Percentiles rank a stretch among this genome's conserved stretches.
Conservation (phyloP, 1,139 yeast species). For the Sugiyamaella pinicola region DNA sequence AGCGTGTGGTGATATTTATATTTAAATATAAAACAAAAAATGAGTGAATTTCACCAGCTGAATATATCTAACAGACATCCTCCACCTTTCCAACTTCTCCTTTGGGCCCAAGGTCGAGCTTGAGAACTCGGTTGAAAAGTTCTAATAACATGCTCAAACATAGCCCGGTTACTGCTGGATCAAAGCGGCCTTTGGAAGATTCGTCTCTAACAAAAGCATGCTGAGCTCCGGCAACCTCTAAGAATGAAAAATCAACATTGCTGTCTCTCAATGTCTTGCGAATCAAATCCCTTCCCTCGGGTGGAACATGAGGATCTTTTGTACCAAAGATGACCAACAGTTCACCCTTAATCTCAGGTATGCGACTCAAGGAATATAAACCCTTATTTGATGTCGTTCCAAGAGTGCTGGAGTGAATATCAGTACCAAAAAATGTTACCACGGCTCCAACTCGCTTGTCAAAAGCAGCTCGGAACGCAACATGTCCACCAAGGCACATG, state of each 20-base stretch:
- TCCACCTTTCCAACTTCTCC: constrained; percentile 55
- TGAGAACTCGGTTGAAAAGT: constrained; percentile 67
- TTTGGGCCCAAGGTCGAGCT: constrained; percentile 65
- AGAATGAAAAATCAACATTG: constrained; percentile 64
- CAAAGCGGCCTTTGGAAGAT: constrained; percentile 74
- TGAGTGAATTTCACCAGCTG: too few relatives aligned
- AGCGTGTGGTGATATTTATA: too few relatives aligned
- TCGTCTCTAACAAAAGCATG: constrained; percentile 85
- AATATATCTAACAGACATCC: constrained; percentile 55
- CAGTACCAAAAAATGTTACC: constrained; percentile 81
- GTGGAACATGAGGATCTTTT: constrained; percentile 78
- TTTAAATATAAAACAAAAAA: too few relatives aligned
- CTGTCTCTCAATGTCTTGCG: constrained; percentile 62
- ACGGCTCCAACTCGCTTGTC: constrained; percentile 67
- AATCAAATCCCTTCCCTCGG: constrained; percentile 74
- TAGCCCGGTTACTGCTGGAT: constrained; percentile 69
- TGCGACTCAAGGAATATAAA: constrained; percentile 56
- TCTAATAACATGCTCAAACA: constrained; percentile 71
- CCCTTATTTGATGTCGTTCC: constrained; percentile 65
- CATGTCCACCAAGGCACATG: constrained; percentile 85
- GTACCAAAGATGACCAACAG: constrained; percentile 73
- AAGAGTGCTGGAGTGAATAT: constrained; percentile 65
- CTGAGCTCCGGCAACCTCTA: constrained; percentile 77
- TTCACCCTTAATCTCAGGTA: constrained; percentile 49
- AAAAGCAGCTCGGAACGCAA: constrained; percentile 72